These are phyloP conservation scores for Knufia fluminis DNA, from an alignment of 2,329 filamentous ascomycete species.

Conservation along the genomic window DNA sequence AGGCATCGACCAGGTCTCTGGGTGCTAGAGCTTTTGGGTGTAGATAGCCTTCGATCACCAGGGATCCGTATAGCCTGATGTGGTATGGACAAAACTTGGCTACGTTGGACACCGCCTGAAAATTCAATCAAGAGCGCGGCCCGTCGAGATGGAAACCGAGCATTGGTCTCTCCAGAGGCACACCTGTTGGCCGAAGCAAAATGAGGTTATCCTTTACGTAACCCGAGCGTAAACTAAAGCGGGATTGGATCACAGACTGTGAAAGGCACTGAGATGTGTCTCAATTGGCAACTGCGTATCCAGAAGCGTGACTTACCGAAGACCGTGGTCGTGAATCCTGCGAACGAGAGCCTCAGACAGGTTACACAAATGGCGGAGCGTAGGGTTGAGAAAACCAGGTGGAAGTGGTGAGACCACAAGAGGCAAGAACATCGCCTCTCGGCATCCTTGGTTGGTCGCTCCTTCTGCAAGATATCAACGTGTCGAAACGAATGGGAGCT, in stretches of 20 bases:
- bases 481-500: neutral
- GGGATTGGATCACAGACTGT: neutral
- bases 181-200: constrained; percentile 13
- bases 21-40: neutral
- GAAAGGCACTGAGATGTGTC: neutral
- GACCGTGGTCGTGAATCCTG: neutral
- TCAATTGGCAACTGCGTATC: neutral
- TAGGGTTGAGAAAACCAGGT: too few relatives aligned
- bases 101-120: neutral
- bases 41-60: too few relatives aligned
- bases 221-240: constrained; percentile 23
- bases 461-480: neutral
- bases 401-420: too few relatives aligned
- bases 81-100: neutral
- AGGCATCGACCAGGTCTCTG: neutral
- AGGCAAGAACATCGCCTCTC: too few relatives aligned
- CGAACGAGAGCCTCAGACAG: neutral
- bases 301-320: neutral
- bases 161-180: constrained; percentile 15
- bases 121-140: constrained; percentile 1
- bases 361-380: too few relatives aligned
- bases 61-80: neutral
- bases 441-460: neutral
- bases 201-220: constrained; percentile 33
- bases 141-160: constrained; percentile 10